Evolutionary conservation across 2,329 filamentous ascomycete species (phyloP), one percentile per base, ranked within the genome.

Genomic region (Pestalotiopsis sp.): DNA sequence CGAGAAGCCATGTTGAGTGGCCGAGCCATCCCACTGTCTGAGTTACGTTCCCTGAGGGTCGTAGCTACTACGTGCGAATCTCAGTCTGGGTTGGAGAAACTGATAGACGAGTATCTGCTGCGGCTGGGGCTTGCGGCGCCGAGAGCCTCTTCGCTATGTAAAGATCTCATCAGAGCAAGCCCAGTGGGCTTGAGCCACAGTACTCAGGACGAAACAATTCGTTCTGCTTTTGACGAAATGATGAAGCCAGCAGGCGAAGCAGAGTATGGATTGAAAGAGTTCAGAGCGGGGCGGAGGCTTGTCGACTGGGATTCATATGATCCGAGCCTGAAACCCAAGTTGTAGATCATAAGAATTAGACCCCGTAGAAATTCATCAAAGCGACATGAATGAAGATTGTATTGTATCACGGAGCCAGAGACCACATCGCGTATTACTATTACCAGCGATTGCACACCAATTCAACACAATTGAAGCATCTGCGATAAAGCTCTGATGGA

Each of bases 1-100:
- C 69, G 81, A 6, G 77, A 80, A 68, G 79, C 79, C 0, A 81
- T 83, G 76, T 72, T 84, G 2, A 78, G 78, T 5, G 78, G 76
- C 2, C 74, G 80, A 12, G 5, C 57, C 27, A 36, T 59, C 13
- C 63, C 74, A 0, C 68, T 76, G 0, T 38, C 52, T 2, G 78
- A 81, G 65, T 67, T 82, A 3, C 38, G 71, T 70, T 38, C 11
- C 56, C 52, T 20, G 67, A 2, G 62, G 23, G 36, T 45, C 14
- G 41, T 65, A 39, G 23, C 25, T 27, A n/a, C 14, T 12, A 27
- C 25, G 11, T 27, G 36, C 39, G n/a, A 49, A 74, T 0, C 76
- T 76, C 0, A 59, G 76, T 0, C 72, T 80, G 1, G 65, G 71
- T 9, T 80, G 36, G 79, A 79, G 58, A 66, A 36, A 13, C 72